phyloP scores from a whole-genome alignment of 345 rosid species.

The Arabidopsis arenosa region DNA sequence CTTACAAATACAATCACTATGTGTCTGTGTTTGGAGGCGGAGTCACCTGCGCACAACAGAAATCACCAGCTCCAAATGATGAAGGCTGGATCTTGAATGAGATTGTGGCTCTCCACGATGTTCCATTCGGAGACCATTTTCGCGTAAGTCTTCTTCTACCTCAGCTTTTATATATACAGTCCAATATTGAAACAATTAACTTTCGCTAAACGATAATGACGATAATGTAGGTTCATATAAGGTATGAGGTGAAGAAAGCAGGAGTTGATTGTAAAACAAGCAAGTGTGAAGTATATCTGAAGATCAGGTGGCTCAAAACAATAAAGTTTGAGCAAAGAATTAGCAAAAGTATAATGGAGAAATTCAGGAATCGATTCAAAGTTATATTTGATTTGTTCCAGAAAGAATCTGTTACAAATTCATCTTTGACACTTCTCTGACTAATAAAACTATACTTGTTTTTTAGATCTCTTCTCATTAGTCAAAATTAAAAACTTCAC shows the following conservation, averaged over 20 bases:
- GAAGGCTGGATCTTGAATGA: slow-evolving; percentile 76
- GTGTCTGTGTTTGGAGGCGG: slow-evolving; percentile 87
- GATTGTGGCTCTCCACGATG: slow-evolving; percentile 63
- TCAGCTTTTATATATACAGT: not conserved
- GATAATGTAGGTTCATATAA: slow-evolving; percentile 58
- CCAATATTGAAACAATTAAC: not conserved
- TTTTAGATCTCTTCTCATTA: not conserved
- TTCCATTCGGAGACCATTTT: slow-evolving; percentile 74
- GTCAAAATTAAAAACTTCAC: not conserved
- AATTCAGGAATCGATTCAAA: slow-evolving; percentile 56
- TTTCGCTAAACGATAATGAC: not conserved
- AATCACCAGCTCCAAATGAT: slow-evolving; percentile 48
- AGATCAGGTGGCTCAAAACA: slow-evolving; percentile 72
- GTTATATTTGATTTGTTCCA: slow-evolving; percentile 67
- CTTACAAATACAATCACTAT: slow-evolving; percentile 66
- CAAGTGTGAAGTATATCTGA: slow-evolving; percentile 59
- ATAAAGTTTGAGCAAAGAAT: slow-evolving; percentile 78
- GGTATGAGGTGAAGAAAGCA: slow-evolving; percentile 61
- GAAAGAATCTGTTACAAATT: slow-evolving; percentile 51
- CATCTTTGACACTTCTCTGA: slow-evolving; percentile 43
- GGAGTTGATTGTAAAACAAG: slow-evolving; percentile 55
- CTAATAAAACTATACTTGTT: slow-evolving; percentile 11
- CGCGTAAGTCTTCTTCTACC: slow-evolving; percentile 48
- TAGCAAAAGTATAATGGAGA: slow-evolving; percentile 61
- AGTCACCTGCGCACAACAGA: slow-evolving; percentile 72